A percentile compares a stretch with the other conserved stretches of the same genome.
phyloP scores from a whole-genome alignment of 345 rosid species.

The Ailanthus altissimus region DNA sequence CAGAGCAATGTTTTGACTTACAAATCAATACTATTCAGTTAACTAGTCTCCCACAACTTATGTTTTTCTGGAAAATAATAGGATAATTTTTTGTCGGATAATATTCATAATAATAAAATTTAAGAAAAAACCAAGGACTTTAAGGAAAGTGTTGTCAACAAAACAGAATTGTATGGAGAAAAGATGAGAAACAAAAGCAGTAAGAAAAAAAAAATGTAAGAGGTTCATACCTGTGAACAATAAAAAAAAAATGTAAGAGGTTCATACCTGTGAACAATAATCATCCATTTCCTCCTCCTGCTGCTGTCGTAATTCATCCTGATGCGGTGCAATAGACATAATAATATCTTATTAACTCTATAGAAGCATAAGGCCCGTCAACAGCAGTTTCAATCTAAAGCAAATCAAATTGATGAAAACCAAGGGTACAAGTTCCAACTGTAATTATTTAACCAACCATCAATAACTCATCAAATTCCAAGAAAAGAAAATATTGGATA shows the following conservation, averaged over 20 bases:
- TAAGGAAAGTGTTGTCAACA: background rate
- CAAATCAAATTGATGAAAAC: background rate
- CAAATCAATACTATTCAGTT: background rate
- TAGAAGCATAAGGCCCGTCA: background rate
- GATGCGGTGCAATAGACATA: conserved; percentile 14
- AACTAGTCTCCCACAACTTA: background rate
- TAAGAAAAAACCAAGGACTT: too few relatives aligned
- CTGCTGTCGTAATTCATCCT: conserved; percentile 86
- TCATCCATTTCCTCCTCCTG: conserved; percentile 97
- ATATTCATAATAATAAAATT: background rate
- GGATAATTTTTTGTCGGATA: background rate
- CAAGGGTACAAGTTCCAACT: background rate
- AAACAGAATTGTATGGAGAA: background rate
- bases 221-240: conserved; percentile 80
- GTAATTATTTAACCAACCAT: background rate
- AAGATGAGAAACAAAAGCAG: background rate
- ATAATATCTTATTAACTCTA: background rate
- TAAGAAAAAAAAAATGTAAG: conserved; percentile 9
- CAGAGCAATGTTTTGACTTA: background rate
- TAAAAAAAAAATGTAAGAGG: conserved; percentile 32
- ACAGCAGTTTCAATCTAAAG: background rate
- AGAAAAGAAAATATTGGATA: background rate
- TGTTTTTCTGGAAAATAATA: background rate
- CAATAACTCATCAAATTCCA: background rate
- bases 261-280: conserved; percentile 87